Evolutionary conservation across 371 early-diverging fungal genomes (phyloP).

Genomic region (Apophysomyces trapeziformis): DNA sequence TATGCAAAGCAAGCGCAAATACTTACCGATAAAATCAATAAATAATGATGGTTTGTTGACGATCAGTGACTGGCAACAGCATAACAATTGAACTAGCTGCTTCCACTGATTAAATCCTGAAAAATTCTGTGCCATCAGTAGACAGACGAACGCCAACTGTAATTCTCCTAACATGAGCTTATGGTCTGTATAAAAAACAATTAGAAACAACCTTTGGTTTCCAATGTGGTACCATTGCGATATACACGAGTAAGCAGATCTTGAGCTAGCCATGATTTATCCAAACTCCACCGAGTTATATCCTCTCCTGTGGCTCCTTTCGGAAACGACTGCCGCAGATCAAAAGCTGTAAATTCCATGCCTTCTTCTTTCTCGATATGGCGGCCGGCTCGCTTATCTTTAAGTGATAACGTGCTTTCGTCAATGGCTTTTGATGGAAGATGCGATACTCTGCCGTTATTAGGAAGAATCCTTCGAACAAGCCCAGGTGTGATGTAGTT

Average conservation of each 20-base stretch:
- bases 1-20: not conserved
- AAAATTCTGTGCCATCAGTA: constrained; percentile 84
- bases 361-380: constrained; percentile 47
- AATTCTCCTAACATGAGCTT: constrained; percentile 75
- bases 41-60: constrained; percentile 47
- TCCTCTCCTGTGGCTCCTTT: constrained; percentile 71
- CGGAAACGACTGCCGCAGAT: constrained; percentile 84
- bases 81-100: constrained; percentile 71
- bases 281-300: constrained; percentile 81
- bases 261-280: constrained; percentile 86
- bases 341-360: constrained; percentile 69
- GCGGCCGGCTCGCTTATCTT: constrained; percentile 44
- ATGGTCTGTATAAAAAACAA: constrained; percentile 29
- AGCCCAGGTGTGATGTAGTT: constrained; percentile 62
- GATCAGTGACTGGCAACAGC: constrained; percentile 66
- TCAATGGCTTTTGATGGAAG: constrained; percentile 29
- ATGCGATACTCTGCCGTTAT: constrained; percentile 58
- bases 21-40: constrained; percentile 64
- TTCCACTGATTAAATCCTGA: constrained; percentile 94
- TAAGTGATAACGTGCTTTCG: constrained; percentile 17
- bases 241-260: constrained; percentile 51
- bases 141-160: constrained; percentile 80
- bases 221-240: constrained; percentile 43
- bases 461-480: constrained; percentile 66
- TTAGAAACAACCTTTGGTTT: not conserved